Evolutionary conservation across 441 rosid species (phyloP), one percentile per base, ranked within the genome.

Genomic region (Raphanus hybrid): DNA sequence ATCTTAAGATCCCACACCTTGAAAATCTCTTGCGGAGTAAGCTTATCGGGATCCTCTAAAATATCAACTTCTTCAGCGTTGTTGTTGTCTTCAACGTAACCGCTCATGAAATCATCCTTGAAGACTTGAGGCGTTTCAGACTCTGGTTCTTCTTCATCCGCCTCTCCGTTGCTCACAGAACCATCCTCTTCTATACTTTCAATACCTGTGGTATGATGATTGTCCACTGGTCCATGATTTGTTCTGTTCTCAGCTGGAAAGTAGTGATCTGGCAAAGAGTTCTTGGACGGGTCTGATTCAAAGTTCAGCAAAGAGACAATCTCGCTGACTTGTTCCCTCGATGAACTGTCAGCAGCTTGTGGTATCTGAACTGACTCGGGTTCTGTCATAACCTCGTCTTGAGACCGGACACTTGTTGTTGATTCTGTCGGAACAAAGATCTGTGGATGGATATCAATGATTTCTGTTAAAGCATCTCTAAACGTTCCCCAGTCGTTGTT

Each of bases 1-100:
- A 86, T 77, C 61, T 76, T 77, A 73, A 89, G 78, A 80, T 89
- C 94, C 96, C 97, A 92, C 48, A 92, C 86, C 85, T 71, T 87
- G 74, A 91, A 91, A 34, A 91, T 87, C 71, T 91, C 92, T 66
- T 71, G 67, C 0, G 82, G 75, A 9, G 81, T 39, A 11, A 76
- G 69, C 52, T 84, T 83, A 6, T 27, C 60, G 34, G 80, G 83
- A 7, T 52, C 37, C 3, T 73, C 73, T 20, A 65, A 35, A 39
- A 72, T 69, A 55, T 71, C 71, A 9, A 34, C 59, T 26, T 67
- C 85, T 2, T 37, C 80, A 10, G 4, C 66, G 43, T 27, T 35
- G 43, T 12, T 35, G 63, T 16, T 35, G 63, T 79, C 72, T 64
- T 15, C 27, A 45, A 64, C 4, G 45, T 61, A 69, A 12, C 63